Conservation (phyloP, 139 green algal species). For the Closterium sp. region DNA sequence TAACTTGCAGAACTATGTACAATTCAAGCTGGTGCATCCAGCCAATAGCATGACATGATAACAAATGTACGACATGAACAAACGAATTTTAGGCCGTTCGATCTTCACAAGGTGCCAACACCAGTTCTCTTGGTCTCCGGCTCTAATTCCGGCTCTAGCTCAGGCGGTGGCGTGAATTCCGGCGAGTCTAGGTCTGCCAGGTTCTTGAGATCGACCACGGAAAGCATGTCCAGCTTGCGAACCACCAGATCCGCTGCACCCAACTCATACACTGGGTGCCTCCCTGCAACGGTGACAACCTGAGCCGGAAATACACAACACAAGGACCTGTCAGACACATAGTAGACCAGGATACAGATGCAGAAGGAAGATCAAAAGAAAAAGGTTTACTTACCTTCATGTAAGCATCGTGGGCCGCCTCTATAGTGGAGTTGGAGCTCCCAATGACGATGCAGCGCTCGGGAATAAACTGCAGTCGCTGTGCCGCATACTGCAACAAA, state of each 20-base stretch:
- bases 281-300: constrained; percentile 72
- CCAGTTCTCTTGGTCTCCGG: neutral
- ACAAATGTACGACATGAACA: neutral
- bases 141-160: neutral
- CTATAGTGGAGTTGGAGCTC: constrained; percentile 74
- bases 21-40: neutral
- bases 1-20: neutral
- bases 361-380: neutral
- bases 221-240: constrained; percentile 71
- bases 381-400: constrained; percentile 72
- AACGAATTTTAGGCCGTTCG: neutral
- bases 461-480: constrained; percentile 76
- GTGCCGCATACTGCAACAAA: constrained; percentile 32
- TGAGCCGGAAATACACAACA: neutral
- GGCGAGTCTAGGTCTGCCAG: constrained; percentile 77
- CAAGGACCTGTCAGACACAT: neutral
- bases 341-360: neutral
- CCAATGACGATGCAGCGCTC: constrained; percentile 88
- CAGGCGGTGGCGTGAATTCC: constrained; percentile 54
- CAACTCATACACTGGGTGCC: constrained; percentile 84
- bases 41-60: neutral
- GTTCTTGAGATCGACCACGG: constrained; percentile 90
- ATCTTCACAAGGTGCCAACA: neutral
- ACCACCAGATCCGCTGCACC: constrained; percentile 85
- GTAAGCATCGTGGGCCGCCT: constrained; percentile 85